A percentile compares a stretch with the other conserved stretches of the same genome.
phyloP scores from a whole-genome alignment of 495 filamentous ascomycete genomes.

The Penicillium steckii region DNA sequence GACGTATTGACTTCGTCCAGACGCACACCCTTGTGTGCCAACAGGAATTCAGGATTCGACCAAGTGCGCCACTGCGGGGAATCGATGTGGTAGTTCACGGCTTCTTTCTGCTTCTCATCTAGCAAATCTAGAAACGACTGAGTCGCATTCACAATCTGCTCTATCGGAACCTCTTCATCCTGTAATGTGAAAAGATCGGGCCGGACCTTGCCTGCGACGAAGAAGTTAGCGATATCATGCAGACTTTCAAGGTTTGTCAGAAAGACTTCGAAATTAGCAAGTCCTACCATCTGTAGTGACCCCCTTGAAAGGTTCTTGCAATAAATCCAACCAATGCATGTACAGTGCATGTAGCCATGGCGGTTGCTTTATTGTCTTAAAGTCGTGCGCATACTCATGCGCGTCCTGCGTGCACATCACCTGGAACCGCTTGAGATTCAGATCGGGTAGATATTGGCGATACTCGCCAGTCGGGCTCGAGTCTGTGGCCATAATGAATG shows the following conservation, averaged over 20 bases:
- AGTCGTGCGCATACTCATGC: conserved; percentile 60
- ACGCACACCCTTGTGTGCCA: conserved; percentile 61
- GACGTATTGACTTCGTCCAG: conserved; percentile 54
- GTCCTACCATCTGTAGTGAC: conserved; percentile 64
- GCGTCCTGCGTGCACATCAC: conserved; percentile 61
- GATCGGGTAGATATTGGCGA: conserved; percentile 60
- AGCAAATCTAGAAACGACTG: conserved; percentile 42
- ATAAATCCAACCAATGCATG: conserved; percentile 62
- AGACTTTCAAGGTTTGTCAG: too few relatives aligned
- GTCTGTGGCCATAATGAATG: conserved; percentile 3
- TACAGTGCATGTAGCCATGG: conserved; percentile 69
- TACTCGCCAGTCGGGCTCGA: conserved; percentile 45
- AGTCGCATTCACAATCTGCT: conserved; percentile 50
- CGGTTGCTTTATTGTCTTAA: conserved; percentile 57
- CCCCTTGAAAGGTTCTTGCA: conserved; percentile 68
- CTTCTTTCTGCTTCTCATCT: conserved; percentile 44
- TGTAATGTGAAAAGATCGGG: conserved; percentile 56
- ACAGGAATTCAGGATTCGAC: conserved; percentile 73
- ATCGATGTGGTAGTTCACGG: conserved; percentile 59
- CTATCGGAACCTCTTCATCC: conserved; percentile 61
- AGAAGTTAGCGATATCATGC: background rate
- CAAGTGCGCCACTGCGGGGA: conserved; percentile 70
- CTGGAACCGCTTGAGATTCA: conserved; percentile 59
- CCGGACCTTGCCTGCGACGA: conserved; percentile 48
- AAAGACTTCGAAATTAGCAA: too few relatives aligned